Evolutionary conservation across 768 basidiomycete species (phyloP).

Genomic region (Hericium erinaceus): DNA sequence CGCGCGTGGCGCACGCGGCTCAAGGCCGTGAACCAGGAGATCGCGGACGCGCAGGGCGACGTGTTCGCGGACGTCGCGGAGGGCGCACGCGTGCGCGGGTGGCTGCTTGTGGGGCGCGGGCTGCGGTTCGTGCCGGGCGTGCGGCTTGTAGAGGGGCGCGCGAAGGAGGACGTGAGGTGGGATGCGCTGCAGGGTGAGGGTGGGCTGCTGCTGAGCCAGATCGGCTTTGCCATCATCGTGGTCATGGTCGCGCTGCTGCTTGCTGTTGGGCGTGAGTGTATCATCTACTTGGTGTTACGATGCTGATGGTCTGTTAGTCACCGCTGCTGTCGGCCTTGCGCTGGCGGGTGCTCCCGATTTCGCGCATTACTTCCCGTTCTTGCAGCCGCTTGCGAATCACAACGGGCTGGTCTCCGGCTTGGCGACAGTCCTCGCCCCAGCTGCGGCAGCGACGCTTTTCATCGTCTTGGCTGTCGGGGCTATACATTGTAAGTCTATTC

Average conservation of each 20-base stretch:
- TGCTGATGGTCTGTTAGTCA: slow-evolving; percentile 34
- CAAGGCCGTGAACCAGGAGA: slow-evolving; percentile 66
- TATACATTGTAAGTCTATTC: slow-evolving; percentile 43
- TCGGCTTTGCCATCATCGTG: slow-evolving; percentile 52
- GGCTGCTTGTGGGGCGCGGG: slow-evolving; percentile 69
- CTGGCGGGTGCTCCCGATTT: slow-evolving; percentile 65
- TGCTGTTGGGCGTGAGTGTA: slow-evolving; percentile 48
- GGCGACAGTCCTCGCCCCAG: slow-evolving; percentile 59
- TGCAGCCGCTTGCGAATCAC: slow-evolving; percentile 39
- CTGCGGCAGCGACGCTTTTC: slow-evolving; percentile 51
- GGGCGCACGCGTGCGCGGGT: slow-evolving; percentile 62
- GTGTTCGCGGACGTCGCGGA: slow-evolving; percentile 66
- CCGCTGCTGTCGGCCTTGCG: slow-evolving; percentile 59
- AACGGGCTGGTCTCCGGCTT: slow-evolving; percentile 50
- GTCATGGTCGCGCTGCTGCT: slow-evolving; percentile 41
- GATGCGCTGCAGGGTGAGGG: slow-evolving; percentile 55
- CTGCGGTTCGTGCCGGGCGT: slow-evolving; percentile 52
- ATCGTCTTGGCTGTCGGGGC: slow-evolving; percentile 40
- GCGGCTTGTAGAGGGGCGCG: slow-evolving; percentile 66
- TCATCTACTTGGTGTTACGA: not conserved
- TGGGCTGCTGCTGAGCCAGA: slow-evolving; percentile 31
- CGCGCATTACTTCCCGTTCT: slow-evolving; percentile 60
- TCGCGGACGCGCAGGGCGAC: slow-evolving; percentile 55
- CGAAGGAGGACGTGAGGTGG: slow-evolving; percentile 81
- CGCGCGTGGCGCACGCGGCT: slow-evolving; percentile 59